Evolutionary conservation across 2,329 filamentous ascomycete species (phyloP).

Genomic region (Zymoseptoria pseudotritici): DNA sequence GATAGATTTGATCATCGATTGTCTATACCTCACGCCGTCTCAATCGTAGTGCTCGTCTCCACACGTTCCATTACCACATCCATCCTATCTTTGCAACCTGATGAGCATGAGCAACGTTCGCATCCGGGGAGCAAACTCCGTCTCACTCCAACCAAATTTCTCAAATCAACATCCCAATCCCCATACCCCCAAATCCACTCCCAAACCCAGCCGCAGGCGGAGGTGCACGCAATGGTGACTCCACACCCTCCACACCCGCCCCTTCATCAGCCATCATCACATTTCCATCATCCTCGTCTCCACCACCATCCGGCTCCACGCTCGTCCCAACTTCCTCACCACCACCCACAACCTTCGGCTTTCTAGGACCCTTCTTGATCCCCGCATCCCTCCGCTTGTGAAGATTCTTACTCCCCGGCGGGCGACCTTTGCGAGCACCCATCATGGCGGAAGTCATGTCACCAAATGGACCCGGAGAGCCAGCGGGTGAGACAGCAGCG

Average conservation of each 20-base stretch:
- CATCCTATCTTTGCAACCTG: no score
- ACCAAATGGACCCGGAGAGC: not conserved
- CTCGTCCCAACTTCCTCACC: not conserved
- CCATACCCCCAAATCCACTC: not conserved
- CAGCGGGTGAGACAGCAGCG: not conserved
- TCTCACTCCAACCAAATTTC: not conserved
- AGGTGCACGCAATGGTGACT: not conserved
- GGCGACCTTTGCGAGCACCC: slow-evolving; percentile 29
- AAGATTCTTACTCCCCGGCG: slow-evolving; percentile 42
- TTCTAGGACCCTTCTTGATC: slow-evolving; percentile 43
- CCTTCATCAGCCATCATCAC: not conserved
- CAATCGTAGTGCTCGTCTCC: no score
- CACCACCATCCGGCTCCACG: not conserved
- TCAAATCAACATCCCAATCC: not conserved
- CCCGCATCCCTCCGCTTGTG: slow-evolving; percentile 41
- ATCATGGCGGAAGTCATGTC: not conserved
- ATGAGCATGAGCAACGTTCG: no score
- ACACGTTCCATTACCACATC: no score
- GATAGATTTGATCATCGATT: no score
- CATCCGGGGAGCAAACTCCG: no score
- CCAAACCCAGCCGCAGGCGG: not conserved
- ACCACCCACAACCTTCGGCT: slow-evolving; percentile 10
- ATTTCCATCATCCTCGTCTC: not conserved
- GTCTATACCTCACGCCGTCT: no score
- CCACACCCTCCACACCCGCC: not conserved